Base-by-base conservation (phyloP, 2,329 filamentous ascomycete species). In the Aureobasidium sp. region DNA sequence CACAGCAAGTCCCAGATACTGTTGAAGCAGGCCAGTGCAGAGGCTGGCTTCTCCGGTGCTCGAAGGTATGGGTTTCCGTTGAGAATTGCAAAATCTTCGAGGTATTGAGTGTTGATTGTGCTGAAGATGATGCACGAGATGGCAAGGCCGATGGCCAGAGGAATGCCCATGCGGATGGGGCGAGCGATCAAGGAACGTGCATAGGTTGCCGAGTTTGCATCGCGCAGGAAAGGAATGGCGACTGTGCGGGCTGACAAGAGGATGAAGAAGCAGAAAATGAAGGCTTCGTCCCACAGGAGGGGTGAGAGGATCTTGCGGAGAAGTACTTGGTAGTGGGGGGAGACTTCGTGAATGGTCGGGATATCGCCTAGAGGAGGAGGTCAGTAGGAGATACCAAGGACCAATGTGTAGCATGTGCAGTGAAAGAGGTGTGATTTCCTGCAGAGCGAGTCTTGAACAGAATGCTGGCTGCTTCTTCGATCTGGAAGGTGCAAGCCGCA, bases 221-320 rank as follows among this genome's bases (percentile, higher is more conserved):
- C 67, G 15, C 65, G 65, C 37, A 81, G 69, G 61, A 78, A 81
- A 3, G 75, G 75, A 2, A 79, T 70, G 37, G 71, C 73, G 36
- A 77, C 72, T 12, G 74, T 74, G 12, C 79, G 75, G 7, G 76
- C 77, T 3, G 77, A 79, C 22, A 81, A 69, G 27, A 79, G 70
- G 64, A 81, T 75, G 67, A 80, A 73, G 69, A 74, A 76, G 25
- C 75, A 76, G 68, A 77, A 77, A 58, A 80, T 75, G 62, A 80
- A 69, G 36, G 73, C 72, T 37, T 75, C 71, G 64, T 80, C 79
- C 75, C 76, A 79, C 62, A 79, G 73, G 4, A 80, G 67, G 15
- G 79, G 74, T 0, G 75, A 76, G 44, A 80, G 70, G 1, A 76
- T 72, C 62, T 79, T 77, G 53, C 78, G 75, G 34, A 80, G 66